phyloP scores from a whole-genome alignment of 23 red algal species.

The Agarophyton chilense region DNA sequence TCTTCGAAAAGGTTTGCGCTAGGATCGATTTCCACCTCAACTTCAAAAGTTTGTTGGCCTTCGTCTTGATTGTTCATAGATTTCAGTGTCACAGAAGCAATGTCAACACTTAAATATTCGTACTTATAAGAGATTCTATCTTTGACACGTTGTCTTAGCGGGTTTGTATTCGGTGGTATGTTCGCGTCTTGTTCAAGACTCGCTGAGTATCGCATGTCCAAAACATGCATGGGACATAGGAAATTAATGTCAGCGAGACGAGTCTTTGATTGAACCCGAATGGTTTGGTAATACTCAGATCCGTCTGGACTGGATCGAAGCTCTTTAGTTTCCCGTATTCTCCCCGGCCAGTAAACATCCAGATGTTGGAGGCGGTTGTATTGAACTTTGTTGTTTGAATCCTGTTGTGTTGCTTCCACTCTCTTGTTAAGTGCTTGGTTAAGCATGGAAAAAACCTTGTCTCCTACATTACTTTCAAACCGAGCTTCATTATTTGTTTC shows the following conservation, averaged over 20 bases:
- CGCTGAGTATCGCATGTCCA: conserved; percentile 78
- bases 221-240: conserved; percentile 51
- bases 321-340: conserved; percentile 47
- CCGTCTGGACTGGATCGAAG: conserved; percentile 11
- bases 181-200: conserved; percentile 58
- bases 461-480: conserved; percentile 72
- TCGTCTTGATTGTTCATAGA: not conserved
- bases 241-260: conserved; percentile 71
- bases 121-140: conserved; percentile 85
- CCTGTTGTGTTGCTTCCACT: conserved; percentile 34
- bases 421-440: conserved; percentile 62
- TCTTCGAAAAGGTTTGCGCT: conserved; percentile 36
- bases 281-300: conserved; percentile 28
- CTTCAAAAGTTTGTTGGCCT: conserved; percentile 41
- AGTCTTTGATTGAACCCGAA: conserved; percentile 65
- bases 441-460: conserved; percentile 41
- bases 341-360: conserved; percentile 46
- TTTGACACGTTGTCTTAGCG: conserved; percentile 41
- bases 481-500: conserved; percentile 49
- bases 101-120: conserved; percentile 76
- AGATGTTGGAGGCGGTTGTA: conserved; percentile 37
- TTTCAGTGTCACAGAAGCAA: conserved; percentile 63
- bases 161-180: conserved; percentile 17
- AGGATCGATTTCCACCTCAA: conserved; percentile 81
- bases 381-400: conserved; percentile 22